Conservation (phyloP, 306 rosid genomes). For the Lotus japonicus region DNA sequence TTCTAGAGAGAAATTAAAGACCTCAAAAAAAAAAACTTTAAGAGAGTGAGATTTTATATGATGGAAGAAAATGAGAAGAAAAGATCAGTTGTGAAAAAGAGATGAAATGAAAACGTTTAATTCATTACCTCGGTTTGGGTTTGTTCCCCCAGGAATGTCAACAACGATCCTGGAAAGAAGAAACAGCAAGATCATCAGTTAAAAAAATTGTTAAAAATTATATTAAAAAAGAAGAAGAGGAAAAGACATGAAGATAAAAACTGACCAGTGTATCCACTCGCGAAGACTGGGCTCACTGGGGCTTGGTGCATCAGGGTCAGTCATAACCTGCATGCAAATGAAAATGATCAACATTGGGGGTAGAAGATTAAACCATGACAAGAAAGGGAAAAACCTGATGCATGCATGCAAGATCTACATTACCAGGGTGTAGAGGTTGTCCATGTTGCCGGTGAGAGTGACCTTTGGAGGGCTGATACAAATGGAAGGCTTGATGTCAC, state of each 20-base stretch:
- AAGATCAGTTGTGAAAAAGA: no score
- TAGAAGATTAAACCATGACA: neutral
- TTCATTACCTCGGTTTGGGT: conserved; percentile 45
- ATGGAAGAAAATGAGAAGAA: no score
- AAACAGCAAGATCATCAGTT: neutral
- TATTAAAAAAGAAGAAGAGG: neutral
- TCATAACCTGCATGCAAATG: conserved; percentile 62
- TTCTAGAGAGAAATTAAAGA: no score
- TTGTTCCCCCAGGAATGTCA: conserved; percentile 79
- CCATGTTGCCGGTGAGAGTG: conserved; percentile 39
- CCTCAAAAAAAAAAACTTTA: no score
- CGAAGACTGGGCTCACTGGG: conserved; percentile 94
- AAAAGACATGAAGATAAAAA: neutral
- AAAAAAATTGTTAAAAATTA: neutral
- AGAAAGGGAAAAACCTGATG: neutral
- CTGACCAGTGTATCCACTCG: conserved; percentile 79
- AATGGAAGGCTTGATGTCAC: conserved; percentile 73
- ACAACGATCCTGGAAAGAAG: conserved; percentile 48
- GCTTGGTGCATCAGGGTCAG: conserved; percentile 91
- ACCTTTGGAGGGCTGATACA: conserved; percentile 55
- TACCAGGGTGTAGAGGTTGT: conserved; percentile 74
- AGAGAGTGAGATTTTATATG: no score
- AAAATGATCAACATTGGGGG: no score
- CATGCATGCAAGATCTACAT: conserved; percentile 21
- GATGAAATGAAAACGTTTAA: no score